Evolutionary conservation across 1,284 basidiomycete genomes (phyloP).

Genomic region (Ganoderma leucocontextum): DNA sequence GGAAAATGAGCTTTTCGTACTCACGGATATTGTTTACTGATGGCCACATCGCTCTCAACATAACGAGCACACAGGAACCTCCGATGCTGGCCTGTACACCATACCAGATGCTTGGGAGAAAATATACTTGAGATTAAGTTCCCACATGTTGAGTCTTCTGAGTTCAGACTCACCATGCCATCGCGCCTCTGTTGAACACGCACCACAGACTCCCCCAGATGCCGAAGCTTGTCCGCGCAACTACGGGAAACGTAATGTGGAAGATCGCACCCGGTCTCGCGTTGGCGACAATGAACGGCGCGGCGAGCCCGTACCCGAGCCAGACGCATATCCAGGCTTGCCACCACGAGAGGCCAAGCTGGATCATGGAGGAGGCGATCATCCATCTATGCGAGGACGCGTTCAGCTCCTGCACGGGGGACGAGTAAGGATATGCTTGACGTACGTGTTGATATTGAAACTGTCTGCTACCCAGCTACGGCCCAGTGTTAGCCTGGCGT

Average conservation of each 20-base stretch:
- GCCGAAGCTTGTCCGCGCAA: conserved; percentile 81
- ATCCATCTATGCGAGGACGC: conserved; percentile 60
- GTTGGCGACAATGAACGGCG: conserved; percentile 81
- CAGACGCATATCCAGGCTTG: conserved; percentile 84
- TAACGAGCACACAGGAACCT: conserved; percentile 77
- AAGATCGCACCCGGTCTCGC: conserved; percentile 85
- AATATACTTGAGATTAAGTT: background rate
- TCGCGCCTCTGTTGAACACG: conserved; percentile 80
- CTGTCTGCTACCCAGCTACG: conserved; percentile 81
- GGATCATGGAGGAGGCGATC: conserved; percentile 81
- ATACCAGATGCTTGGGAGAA: conserved; percentile 69
- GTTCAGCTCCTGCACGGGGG: conserved; percentile 14
- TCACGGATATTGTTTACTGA: conserved; percentile 73
- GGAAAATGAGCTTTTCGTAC: conserved; percentile 38
- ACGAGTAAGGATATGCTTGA: conserved; percentile 29
- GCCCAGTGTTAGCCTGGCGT: background rate
- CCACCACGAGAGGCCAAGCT: conserved; percentile 83
- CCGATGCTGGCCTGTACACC: conserved; percentile 87
- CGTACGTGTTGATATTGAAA: conserved; percentile 84
- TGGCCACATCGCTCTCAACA: conserved; percentile 79
- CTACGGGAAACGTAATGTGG: conserved; percentile 85
- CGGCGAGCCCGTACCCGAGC: conserved; percentile 78
- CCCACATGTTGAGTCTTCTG: conserved; percentile 4
- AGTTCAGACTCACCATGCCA: conserved; percentile 67
- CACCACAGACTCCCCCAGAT: conserved; percentile 87